Base-by-base conservation (phyloP, 2,329 filamentous ascomycete species). In the Pleurostoma richardsiae region DNA sequence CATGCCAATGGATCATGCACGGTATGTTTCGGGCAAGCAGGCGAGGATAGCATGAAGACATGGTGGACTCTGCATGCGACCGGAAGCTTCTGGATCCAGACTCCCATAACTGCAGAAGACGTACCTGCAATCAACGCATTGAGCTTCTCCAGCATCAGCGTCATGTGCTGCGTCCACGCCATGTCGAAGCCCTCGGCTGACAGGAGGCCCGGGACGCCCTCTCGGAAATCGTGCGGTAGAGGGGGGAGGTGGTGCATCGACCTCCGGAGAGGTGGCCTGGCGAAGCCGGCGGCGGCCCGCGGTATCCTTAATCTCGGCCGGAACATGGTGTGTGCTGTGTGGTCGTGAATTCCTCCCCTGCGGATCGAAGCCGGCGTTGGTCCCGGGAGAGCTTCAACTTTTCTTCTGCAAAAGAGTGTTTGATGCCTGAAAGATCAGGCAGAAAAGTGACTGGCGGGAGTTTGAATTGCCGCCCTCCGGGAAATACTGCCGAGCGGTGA, bases 111-210 rank as follows among this genome's bases (percentile, higher is more conserved):
- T 19, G 33, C 30, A 10, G 8, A 30, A 30, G 19, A 69, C 76
- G 55, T 76, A 90, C 91, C 90, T 53, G 77, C 80, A 51, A 81
- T 86, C 59, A 87, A 66, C 48, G 73, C 68, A 67, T 95, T 95
- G 63, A 97, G 77, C 67, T 86, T 87, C 52, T 89, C 74, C 44
- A 91, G 66, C 59, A 92, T 75, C 54, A 86, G 69, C 36, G 71
- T 63, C 76, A 95, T 90, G 71, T 96, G 95, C 60, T 90, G 75
- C 31, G 78, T 85, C 84, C 90, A 99, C 43, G 90, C 84, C 46
- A 88, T 77, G 47, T 85, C 70, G 67, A 88, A 95, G 46, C 80
- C 88, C 43, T 78, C 72, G 2, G 76, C 65, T 30, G 83, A 83
- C 62, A 96, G 74, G 50, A 97, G 75, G 10, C 82, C 80, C n/a